phyloP scores from a whole-genome alignment of 2,329 filamentous ascomycete species.

The Gremmenia infestans region DNA sequence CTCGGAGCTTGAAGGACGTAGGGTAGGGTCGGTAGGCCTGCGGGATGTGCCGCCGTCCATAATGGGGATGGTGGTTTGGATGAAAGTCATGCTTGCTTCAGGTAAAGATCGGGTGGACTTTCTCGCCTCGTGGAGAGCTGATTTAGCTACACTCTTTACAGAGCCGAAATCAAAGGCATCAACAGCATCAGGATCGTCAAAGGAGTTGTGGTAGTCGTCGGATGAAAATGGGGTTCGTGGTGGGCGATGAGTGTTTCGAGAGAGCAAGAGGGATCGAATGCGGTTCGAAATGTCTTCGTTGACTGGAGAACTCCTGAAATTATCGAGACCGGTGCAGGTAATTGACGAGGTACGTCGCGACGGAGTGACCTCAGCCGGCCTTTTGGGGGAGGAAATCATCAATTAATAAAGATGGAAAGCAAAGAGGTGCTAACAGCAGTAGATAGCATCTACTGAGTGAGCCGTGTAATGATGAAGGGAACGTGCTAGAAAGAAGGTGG shows the following conservation, averaged over 20 bases:
- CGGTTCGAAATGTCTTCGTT: conserved; percentile 28
- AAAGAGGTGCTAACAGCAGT: neutral
- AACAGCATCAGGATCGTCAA: conserved; percentile 4
- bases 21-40: neutral
- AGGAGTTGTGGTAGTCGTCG: conserved; percentile 15
- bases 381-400: conserved; percentile 17
- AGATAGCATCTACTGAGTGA: neutral
- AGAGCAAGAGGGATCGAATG: conserved; percentile 27
- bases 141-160: conserved; percentile 19
- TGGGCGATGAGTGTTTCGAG: conserved; percentile 21
- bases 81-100: neutral
- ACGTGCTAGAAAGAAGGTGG: neutral
- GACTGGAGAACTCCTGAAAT: conserved; percentile 17
- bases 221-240: conserved; percentile 25
- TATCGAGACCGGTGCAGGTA: conserved; percentile 21
- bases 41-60: conserved; percentile 5
- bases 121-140: conserved; percentile 6
- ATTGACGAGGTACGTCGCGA: conserved; percentile 18
- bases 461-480: neutral
- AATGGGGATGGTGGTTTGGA: neutral
- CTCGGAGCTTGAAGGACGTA: conserved; percentile 15
- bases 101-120: conserved; percentile 5
- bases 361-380: conserved; percentile 10
- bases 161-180: conserved; percentile 19
- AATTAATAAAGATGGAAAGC: conserved; percentile 6